Evolutionary conservation across 2,329 filamentous ascomycete species (phyloP), one percentile per base, ranked within the genome.

Genomic region (Raffaelea albimanens): DNA sequence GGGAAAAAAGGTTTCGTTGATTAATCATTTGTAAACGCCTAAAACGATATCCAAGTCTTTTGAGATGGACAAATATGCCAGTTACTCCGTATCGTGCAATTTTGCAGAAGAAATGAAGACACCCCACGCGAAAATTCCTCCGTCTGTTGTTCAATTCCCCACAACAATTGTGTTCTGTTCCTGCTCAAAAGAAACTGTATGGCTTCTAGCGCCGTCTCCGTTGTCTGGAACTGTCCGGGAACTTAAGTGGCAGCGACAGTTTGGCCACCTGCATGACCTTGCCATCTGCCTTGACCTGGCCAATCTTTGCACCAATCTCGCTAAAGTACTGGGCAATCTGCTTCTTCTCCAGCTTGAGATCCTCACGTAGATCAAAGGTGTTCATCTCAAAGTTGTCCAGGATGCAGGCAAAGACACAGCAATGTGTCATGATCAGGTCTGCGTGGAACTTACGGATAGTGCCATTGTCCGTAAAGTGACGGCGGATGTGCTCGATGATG

Each of bases 161-260:
- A n/a, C n/a, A n/a, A n/a, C n/a, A n/a, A n/a, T n/a, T n/a, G n/a
- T n/a, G n/a, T n/a, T n/a, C n/a, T n/a, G n/a, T n/a, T n/a, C n/a
- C n/a, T n/a, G n/a, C 25, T 29, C 25, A 29, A 29, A n/a, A n/a
- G n/a, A n/a, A n/a, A n/a, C n/a, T n/a, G n/a, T n/a, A n/a, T n/a
- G n/a, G n/a, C n/a, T n/a, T n/a, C n/a, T n/a, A n/a, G n/a, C n/a
- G n/a, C n/a, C 25, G 25, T 13, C 25, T 29, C 25, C 25, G 25
- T 13, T 29, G 25, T 13, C 13, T 29, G 53, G 67, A 58, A 68
- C 84, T 89, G 25, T 46, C 50, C 1, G 91, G 93, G 62, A 96
- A 96, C 50, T 82, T 75, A 42, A 96, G 68, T 3, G 93, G 93
- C 52, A 96, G 64, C 56, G 75, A 78, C 57, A 97, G 68, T 56